Conservation (phyloP, 164 flowering plant species). For the Brasenia schreberi region DNA sequence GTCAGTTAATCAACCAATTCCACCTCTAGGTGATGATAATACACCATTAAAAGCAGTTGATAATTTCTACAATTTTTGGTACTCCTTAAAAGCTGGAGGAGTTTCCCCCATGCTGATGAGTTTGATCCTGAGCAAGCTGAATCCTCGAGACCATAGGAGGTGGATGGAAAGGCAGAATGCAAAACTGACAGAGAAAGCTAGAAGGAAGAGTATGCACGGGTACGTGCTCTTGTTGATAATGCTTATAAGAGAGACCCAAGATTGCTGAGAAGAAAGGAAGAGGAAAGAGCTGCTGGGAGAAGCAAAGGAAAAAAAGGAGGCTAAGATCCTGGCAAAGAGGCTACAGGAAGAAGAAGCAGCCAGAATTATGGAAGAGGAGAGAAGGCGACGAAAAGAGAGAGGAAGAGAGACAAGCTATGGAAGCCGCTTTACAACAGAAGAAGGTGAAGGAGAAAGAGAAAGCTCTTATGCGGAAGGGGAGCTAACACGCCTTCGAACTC, state of each 20-base stretch:
- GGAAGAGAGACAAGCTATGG: too few species aligned
- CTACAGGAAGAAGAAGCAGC: constrained; percentile 84
- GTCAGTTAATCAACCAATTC: constrained; percentile 66
- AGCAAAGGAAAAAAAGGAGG: constrained; percentile 68
- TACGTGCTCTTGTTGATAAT: constrained; percentile 79
- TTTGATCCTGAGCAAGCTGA: constrained; percentile 91
- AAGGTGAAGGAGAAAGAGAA: constrained; percentile 50
- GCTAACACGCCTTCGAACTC: too few species aligned
- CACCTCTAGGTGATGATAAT: constrained; percentile 61
- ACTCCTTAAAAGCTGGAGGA: constrained; percentile 90
- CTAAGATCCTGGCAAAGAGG: constrained; percentile 61
- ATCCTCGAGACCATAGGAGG: constrained; percentile 86
- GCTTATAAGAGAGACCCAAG: constrained; percentile 87
- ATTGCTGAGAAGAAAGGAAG: constrained; percentile 61
- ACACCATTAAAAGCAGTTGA: constrained; percentile 58
- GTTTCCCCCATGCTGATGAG: constrained; percentile 88
- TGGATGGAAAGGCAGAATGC: constrained; percentile 99
- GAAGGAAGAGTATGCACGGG: constrained; percentile 70
- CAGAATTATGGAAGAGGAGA: constrained; percentile 70
- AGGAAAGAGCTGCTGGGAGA: constrained; percentile 70
- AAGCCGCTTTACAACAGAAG: too few species aligned
- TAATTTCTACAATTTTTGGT: constrained; percentile 76
- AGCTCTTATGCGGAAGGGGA: too few species aligned
- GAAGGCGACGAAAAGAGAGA: constrained; percentile 41
- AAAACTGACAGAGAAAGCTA: constrained; percentile 74